Conservation (phyloP, 208 protist species). For the Trichomonas gallinae region DNA sequence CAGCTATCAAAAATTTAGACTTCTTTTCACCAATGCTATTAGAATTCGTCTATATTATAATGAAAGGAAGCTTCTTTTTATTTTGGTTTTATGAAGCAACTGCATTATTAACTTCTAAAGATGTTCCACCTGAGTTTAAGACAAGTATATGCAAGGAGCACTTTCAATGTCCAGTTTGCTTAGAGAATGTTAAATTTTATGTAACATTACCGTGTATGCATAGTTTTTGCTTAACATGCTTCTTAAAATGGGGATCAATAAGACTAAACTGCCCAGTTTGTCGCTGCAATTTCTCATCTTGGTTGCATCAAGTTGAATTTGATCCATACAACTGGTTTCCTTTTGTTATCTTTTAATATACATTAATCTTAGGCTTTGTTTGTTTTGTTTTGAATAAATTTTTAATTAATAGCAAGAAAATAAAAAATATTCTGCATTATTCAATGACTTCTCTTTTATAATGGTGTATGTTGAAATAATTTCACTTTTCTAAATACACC, state of each 20-base stretch:
- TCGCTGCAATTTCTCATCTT: background rate
- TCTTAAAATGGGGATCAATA: background rate
- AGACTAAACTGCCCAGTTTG: background rate
- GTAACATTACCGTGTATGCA: background rate
- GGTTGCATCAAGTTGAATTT: background rate
- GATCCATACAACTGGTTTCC: background rate
- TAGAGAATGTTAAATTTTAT: background rate
- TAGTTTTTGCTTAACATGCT: background rate
- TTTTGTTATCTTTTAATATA: background rate
- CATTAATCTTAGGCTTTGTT: too few species aligned
- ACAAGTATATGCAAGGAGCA: background rate
- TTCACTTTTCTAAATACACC: too few species aligned
- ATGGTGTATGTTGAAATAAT: too few species aligned
- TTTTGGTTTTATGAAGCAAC: background rate
- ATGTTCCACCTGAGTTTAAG: background rate
- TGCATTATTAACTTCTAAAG: background rate
- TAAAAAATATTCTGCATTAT: too few species aligned
- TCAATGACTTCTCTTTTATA: too few species aligned
- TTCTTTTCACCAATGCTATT: background rate
- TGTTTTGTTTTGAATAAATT: too few species aligned
- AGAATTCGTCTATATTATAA: background rate
- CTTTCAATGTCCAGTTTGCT: background rate
- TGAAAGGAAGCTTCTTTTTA: background rate
- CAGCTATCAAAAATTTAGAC: background rate
- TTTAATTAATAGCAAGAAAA: too few species aligned